Percentiles rank a stretch among this genome's conserved stretches.
phyloP scores from a whole-genome alignment of 345 rosid genomes.

The Brassica nigra region DNA sequence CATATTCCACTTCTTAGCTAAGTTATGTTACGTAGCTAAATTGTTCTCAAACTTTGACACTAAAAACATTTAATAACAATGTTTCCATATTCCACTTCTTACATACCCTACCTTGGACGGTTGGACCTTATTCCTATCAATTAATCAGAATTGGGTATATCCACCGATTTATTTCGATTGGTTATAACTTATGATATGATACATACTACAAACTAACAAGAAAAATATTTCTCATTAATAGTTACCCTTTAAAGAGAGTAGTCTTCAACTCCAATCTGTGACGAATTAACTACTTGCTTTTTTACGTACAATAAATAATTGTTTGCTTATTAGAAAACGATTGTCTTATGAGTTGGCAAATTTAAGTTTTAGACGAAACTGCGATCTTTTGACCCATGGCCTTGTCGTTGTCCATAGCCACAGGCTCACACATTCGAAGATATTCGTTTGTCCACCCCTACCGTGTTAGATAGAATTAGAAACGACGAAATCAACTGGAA shows the following conservation, averaged over 20 bases:
- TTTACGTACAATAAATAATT: too few relatives aligned
- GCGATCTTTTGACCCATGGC: too few relatives aligned
- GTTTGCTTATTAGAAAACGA: too few relatives aligned
- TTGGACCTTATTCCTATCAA: not conserved
- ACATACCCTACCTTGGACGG: not conserved
- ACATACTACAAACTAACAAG: slow-evolving; percentile 7
- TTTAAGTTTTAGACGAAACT: too few relatives aligned
- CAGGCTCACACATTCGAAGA: not conserved
- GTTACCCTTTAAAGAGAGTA: not conserved
- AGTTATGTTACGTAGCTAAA: too few relatives aligned
- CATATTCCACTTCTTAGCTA: not conserved
- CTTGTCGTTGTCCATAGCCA: not conserved
- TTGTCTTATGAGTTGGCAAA: too few relatives aligned
- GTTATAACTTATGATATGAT: slow-evolving; percentile 17
- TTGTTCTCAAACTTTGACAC: not conserved
- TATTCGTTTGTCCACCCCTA: not conserved
- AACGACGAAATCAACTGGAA: too few relatives aligned
- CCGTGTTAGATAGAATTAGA: too few relatives aligned
- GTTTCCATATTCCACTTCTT: too few relatives aligned
- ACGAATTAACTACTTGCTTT: not conserved
- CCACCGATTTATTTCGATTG: slow-evolving; percentile 27
- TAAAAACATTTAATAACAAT: too few relatives aligned
- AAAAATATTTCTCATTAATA: not conserved
- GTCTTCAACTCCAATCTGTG: not conserved
- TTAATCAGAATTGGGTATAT: not conserved